Conservation (phyloP, 805 yeast species). For the Kazachstania psychrophila region DNA sequence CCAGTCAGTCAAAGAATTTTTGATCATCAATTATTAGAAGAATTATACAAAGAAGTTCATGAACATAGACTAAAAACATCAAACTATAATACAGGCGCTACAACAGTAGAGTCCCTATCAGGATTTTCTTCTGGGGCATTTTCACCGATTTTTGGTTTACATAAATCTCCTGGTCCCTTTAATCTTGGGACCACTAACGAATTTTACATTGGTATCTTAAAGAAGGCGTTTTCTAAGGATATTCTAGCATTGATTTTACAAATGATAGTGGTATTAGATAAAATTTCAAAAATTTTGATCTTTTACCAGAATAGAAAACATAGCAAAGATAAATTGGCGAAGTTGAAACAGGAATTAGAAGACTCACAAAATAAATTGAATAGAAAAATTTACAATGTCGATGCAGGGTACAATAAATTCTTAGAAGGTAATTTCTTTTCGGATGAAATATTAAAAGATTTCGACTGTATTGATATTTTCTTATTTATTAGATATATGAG, state of each 20-base stretch:
- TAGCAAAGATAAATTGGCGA: slow-evolving; percentile 3
- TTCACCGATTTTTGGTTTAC: neutral
- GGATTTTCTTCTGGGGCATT: neutral
- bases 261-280: slow-evolving; percentile 27
- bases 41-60: slow-evolving; percentile 8
- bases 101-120: neutral
- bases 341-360: slow-evolving; percentile 10
- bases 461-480: slow-evolving; percentile 32
- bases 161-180: slow-evolving; percentile 23
- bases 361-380: slow-evolving; percentile 12
- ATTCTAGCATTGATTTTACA: slow-evolving; percentile 25
- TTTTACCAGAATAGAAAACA: slow-evolving; percentile 2
- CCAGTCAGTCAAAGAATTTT: slow-evolving; percentile 26
- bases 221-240: slow-evolving; percentile 27
- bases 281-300: slow-evolving; percentile 13
- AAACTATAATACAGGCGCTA: neutral
- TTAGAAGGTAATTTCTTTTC: slow-evolving; percentile 31
- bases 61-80: neutral
- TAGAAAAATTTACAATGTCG: slow-evolving; percentile 27
- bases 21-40: slow-evolving; percentile 13
- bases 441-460: slow-evolving; percentile 30
- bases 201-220: slow-evolving; percentile 26
- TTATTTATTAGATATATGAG: slow-evolving; percentile 34
- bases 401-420: slow-evolving; percentile 30
- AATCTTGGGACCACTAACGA: slow-evolving; percentile 4